phyloP scores from a whole-genome alignment of 164 flowering plant genomes.

The Vitis labrusca region DNA sequence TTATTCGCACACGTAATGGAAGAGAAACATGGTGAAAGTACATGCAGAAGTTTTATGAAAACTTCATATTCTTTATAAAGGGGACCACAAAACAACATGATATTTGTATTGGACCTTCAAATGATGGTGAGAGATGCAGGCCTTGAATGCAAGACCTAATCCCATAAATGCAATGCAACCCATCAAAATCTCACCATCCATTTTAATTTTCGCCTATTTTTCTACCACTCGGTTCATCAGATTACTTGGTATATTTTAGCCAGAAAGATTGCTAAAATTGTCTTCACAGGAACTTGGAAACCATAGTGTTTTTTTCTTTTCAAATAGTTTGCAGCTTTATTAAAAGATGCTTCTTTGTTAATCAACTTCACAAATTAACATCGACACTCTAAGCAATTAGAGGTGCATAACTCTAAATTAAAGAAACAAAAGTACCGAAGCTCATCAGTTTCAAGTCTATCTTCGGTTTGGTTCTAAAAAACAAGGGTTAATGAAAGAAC shows the following conservation, averaged over 20 bases:
- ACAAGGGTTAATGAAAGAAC: no score
- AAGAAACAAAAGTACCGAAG: neutral
- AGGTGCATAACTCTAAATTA: no score
- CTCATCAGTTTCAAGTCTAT: neutral
- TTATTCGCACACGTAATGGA: neutral
- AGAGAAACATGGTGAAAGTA: neutral
- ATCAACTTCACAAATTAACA: no score
- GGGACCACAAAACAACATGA: conserved; percentile 5
- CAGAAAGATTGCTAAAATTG: no score
- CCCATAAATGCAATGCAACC: conserved; percentile 1
- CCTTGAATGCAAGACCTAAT: conserved; percentile 13
- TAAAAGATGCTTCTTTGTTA: no score
- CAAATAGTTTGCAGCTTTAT: no score
- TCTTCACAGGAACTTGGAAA: no score
- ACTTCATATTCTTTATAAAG: neutral
- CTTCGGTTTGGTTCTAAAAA: no score
- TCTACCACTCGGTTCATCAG: neutral
- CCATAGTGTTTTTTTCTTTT: no score
- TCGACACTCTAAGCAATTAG: no score
- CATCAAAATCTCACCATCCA: neutral
- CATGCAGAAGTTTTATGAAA: neutral
- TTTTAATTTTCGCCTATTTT: neutral
- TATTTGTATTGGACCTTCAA: conserved; percentile 2
- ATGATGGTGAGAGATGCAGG: conserved; percentile 2
- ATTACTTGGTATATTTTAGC: no score